Evolutionary conservation across 352 stramenopile genomes (phyloP).

Genomic region (Globisporangium echinulatum): DNA sequence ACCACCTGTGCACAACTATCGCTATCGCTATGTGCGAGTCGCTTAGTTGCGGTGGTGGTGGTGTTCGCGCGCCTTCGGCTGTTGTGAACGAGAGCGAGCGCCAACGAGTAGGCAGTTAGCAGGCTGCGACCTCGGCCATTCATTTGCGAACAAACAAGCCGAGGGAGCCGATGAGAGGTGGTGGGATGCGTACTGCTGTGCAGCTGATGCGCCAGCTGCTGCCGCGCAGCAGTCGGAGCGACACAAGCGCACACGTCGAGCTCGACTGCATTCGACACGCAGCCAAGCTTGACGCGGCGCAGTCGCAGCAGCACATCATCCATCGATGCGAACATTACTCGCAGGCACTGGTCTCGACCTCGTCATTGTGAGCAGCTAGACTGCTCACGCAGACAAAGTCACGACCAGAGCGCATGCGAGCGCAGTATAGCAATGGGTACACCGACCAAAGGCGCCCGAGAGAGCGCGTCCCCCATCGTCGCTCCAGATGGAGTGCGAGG

Average conservation of each 20-base stretch:
- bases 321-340: too few relatives aligned
- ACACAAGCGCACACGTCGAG: too few relatives aligned
- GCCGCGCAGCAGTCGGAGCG: too few relatives aligned
- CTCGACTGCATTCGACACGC: background rate
- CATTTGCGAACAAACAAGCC: conserved; percentile 14
- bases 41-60: conserved; percentile 80
- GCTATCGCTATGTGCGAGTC: background rate
- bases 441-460: conserved; percentile 25
- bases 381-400: background rate
- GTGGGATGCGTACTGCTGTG: background rate
- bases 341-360: too few relatives aligned
- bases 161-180: conserved; percentile 42
- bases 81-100: conserved; percentile 16
- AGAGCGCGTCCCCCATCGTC: background rate
- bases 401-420: background rate
- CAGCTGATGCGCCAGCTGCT: too few relatives aligned
- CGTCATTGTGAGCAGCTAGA: background rate
- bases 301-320: too few relatives aligned
- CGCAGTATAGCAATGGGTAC: conserved; percentile 50
- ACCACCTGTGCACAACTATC: too few relatives aligned
- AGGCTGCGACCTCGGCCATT: conserved; percentile 33
- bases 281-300: too few relatives aligned
- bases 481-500: background rate
- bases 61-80: conserved; percentile 67
- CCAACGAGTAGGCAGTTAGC: conserved; percentile 1